Evolutionary conservation across 2,329 filamentous ascomycete species (phyloP).

Genomic region (Cladosporium sp.): DNA sequence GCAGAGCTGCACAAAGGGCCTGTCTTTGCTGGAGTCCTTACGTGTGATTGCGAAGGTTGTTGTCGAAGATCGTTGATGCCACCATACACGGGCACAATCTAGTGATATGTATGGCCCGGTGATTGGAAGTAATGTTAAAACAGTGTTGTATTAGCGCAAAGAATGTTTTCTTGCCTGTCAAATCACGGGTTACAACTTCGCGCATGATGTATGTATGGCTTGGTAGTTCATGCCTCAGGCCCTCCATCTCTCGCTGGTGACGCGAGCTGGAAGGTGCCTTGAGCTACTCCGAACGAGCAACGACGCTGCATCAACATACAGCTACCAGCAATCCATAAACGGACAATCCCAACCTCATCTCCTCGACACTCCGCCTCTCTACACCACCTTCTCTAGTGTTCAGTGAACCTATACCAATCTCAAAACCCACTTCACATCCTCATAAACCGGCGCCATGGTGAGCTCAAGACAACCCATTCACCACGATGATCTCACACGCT

Average conservation of each 20-base stretch:
- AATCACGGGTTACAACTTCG: not conserved
- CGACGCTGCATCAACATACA: constrained; percentile 17
- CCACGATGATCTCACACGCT: constrained; percentile 9
- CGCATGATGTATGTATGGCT: not conserved
- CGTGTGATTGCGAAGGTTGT: constrained; percentile 1
- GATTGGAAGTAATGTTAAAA: not conserved
- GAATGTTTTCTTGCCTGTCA: not conserved
- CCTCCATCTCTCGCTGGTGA: constrained; percentile 2
- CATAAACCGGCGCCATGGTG: constrained; percentile 33
- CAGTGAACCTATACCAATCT: not conserved
- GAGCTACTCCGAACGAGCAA: constrained; percentile 16
- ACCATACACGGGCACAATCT: not conserved
- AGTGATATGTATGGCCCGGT: not conserved
- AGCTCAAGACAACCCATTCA: constrained; percentile 22
- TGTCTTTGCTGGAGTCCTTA: constrained; percentile 8
- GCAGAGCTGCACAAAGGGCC: constrained; percentile 20
- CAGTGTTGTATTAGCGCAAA: not conserved
- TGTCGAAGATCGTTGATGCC: not conserved
- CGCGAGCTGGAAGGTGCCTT: constrained; percentile 19
- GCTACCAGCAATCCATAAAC: constrained; percentile 4
- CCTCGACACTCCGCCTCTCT: not conserved
- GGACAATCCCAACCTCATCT: not conserved
- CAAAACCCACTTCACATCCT: constrained; percentile 14
- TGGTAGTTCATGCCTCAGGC: not conserved
- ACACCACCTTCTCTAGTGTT: not conserved